Base-by-base conservation (phyloP, 331 rosid species). In the Pyracantha coccinea region DNA sequence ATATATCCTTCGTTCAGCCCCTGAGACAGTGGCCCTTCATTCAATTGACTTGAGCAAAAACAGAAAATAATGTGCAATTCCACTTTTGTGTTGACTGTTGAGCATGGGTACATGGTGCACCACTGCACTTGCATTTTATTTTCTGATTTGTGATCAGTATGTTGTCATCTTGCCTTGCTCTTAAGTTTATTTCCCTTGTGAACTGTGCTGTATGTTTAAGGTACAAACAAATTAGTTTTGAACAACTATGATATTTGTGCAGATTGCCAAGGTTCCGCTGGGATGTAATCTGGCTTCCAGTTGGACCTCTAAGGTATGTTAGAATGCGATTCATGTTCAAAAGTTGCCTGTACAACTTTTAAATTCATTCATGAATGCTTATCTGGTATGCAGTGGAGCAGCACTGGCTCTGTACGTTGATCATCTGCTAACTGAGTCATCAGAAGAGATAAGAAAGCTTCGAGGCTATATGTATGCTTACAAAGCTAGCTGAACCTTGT, bases 231-330 rank as follows among this genome's bases (percentile, higher is more conserved):
- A 41, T 4, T 41, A 41, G 47, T 41, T 10, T 41, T 41, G 47
- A 41, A 41, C 5, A 41, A 38, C 1, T 41, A 41, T 11, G 15
- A 41, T 41, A 41, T 10, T 41, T 41, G 47, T 41, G 47, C 15
- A 41, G 47, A 41, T 41, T 41, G 47, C 47, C 47, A 41, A 41
- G 4, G 47, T 41, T 41, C 47, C n/a, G 79, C 45, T 94, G 99
- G 99, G 97, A 90, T 79, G 87, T 85, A 68, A 79, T 92, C 75
- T 94, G 96, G 97, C 90, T 90, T 59, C 99, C 97, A 67, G 69
- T 88, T 67, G 99, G 97, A 44, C 93, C 97, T 16, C 81, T 92
- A 68, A 24, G 93, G 96, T 92, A 86, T 38, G 78, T 23, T 38
- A 29, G 15, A 41, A 41, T 41, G 50, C 2, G 16, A 41, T 29